Evolutionary conservation across 2,329 filamentous ascomycete genomes (phyloP), one percentile per base, ranked within the genome.

Genomic region (Penicillium corylophilum): DNA sequence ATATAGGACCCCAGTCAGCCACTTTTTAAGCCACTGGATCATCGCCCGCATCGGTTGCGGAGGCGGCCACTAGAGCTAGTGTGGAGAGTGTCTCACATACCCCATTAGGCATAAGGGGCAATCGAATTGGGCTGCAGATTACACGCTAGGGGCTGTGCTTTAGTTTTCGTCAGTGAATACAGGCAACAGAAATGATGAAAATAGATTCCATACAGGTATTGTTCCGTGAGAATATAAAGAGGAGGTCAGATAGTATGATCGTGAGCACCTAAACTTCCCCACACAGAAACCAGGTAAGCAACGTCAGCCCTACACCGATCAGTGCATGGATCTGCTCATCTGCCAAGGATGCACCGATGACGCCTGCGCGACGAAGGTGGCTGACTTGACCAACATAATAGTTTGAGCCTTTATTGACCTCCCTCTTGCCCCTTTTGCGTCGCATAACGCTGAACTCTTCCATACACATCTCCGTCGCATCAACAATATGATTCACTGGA

Each of bases 401-500:
- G 26, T 39, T 31, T 46, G 44, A 42, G 42, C 38, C 38, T 24
- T 46, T 40, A 26, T 36, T 31, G 20, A 13, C 8, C 35, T 24
- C 13, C 23, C 18, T 35, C 31, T 10, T 38, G 16, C 35, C 35
- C 35, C 13, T 5, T 20, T 20, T 20, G 4, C 35, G 10, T 20
- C 35, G 9, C 33, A 20, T 10, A 12, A 20, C 33, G 9, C 35
- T 20, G 18, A 20, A 13, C 13, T 2, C 18, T 9, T 38, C 9
- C 35, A 20, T 2, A 16, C 33, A 31, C 22, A 18, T 16, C 23
- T 8, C 28, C 23, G 28, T 5, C 23, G 35, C 35, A 50, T 28
- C 15, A 6, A 23, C 50, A 54, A 38, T 12, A 62, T 62, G 59
- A 26, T 66, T 10, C 61, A 64, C 7, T 68, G 64, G 65, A 61